Percentiles rank a stretch among this genome's conserved stretches.
Evolutionary conservation across 2,329 filamentous ascomycete species (phyloP).

Genomic region (Simplicillium aogashimaense): DNA sequence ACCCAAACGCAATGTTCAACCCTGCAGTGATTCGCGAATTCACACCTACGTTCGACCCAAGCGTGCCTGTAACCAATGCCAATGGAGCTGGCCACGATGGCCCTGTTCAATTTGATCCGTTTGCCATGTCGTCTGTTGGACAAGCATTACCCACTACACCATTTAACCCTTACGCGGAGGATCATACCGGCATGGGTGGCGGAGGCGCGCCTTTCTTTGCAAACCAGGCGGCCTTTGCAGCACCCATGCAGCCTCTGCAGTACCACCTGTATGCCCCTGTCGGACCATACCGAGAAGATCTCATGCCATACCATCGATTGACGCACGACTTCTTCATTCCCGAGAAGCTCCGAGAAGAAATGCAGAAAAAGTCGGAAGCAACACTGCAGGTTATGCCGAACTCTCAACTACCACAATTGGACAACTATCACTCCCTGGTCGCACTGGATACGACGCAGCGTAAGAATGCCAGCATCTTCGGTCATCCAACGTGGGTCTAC

Average conservation of each 20-base stretch:
- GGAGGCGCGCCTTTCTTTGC: constrained; percentile 58
- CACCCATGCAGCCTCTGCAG: constrained; percentile 58
- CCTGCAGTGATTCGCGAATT: constrained; percentile 50
- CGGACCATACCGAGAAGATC: constrained; percentile 70
- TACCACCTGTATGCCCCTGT: constrained; percentile 91
- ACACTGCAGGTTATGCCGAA: constrained; percentile 75
- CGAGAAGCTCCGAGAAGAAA: constrained; percentile 75
- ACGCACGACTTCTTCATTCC: constrained; percentile 88
- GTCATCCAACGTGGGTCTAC: constrained; percentile 88
- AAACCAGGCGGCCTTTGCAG: constrained; percentile 39
- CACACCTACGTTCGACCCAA: constrained; percentile 46
- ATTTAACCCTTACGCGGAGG: constrained; percentile 71
- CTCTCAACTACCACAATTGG: constrained; percentile 65
- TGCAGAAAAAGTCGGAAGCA: constrained; percentile 82
- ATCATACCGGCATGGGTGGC: constrained; percentile 47
- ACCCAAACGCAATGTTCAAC: constrained; percentile 38
- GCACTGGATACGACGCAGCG: constrained; percentile 75
- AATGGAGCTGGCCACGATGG: constrained; percentile 40
- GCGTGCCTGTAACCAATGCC: constrained; percentile 16
- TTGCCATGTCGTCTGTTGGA: constrained; percentile 46
- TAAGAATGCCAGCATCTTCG: constrained; percentile 71
- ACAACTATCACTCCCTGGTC: constrained; percentile 87
- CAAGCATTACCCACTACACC: constrained; percentile 41
- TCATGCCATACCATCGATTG: constrained; percentile 75
- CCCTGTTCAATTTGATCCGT: constrained; percentile 47